Evolutionary conservation across 192 early-diverging fungal genomes (phyloP).

Genomic region (Phlyctochytrium arcticum): DNA sequence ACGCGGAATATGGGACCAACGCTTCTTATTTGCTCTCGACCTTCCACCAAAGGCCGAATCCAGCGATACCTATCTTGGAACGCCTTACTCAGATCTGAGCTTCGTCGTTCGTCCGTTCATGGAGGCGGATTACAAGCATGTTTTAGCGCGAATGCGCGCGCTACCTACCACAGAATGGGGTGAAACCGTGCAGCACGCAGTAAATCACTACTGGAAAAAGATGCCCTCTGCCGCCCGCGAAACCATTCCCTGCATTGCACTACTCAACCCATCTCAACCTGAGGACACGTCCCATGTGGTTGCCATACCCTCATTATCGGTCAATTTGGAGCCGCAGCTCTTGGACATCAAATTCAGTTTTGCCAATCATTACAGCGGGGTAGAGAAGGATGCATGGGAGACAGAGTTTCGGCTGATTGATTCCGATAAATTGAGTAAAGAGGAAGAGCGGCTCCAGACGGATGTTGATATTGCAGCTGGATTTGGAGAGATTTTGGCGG

Average conservation of each 20-base stretch:
- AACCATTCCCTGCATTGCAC: conserved; percentile 23
- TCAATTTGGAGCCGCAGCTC: conserved; percentile 19
- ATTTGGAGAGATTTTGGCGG: too few relatives aligned
- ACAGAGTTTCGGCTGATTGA: conserved; percentile 4
- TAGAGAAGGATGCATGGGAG: conserved; percentile 1
- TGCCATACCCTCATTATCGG: conserved; percentile 4
- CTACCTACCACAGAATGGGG: conserved; percentile 1
- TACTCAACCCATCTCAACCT: conserved; percentile 8
- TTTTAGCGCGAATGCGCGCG: conserved; percentile 6
- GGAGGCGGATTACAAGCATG: background rate
- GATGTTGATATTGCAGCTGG: too few relatives aligned
- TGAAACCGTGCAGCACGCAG: background rate
- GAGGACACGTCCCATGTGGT: conserved; percentile 16
- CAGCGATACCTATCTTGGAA: conserved; percentile 2
- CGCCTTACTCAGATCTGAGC: background rate
- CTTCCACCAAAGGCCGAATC: background rate
- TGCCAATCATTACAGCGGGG: background rate
- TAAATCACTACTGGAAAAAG: conserved; percentile 14
- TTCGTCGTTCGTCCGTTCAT: conserved; percentile 21
- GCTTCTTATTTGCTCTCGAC: conserved; percentile 1
- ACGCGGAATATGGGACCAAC: conserved; percentile 15
- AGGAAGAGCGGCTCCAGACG: too few relatives aligned
- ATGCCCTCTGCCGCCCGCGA: conserved; percentile 7
- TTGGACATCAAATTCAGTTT: conserved; percentile 19
- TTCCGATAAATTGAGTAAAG: too few relatives aligned